Evolutionary conservation across 345 rosid genomes (phyloP).

Genomic region (Psidium friedrichsthalianum): DNA sequence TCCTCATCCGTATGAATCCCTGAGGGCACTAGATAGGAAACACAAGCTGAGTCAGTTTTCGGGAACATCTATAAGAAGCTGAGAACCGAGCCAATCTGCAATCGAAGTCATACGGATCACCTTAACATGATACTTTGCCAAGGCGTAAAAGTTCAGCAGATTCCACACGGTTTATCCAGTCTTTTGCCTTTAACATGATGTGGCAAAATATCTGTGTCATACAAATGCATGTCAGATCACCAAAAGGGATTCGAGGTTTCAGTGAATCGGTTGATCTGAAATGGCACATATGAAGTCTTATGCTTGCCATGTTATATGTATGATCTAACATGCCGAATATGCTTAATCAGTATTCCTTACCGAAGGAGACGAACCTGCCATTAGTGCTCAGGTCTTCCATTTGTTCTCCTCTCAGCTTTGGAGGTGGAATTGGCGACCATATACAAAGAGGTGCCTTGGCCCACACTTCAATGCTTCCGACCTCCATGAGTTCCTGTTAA

Average conservation of each 20-base stretch:
- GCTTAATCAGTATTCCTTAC: conserved; percentile 17
- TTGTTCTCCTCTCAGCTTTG: conserved; percentile 69
- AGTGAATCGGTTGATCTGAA: neutral
- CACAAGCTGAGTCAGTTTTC: neutral
- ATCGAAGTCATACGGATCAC: conserved; percentile 15
- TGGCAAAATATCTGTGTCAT: conserved; percentile 46
- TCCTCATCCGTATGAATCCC: conserved; percentile 79
- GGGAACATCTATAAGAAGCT: conserved; percentile 1
- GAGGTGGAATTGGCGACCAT: conserved; percentile 88
- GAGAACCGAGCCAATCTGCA: neutral
- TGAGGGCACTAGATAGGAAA: conserved; percentile 49
- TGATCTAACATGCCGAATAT: neutral
- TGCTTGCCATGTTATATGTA: neutral
- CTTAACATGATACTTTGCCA: conserved; percentile 73
- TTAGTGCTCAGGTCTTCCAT: conserved; percentile 72
- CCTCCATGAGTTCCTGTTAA: conserved; percentile 60
- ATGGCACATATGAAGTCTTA: neutral
- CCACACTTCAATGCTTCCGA: conserved; percentile 53
- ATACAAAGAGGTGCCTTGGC: conserved; percentile 63
- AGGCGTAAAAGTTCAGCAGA: conserved; percentile 68
- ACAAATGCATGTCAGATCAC: neutral
- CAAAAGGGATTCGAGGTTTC: neutral
- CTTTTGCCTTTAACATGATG: conserved; percentile 53
- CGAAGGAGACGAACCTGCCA: conserved; percentile 77
- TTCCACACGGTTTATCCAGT: conserved; percentile 74